A percentile compares a stretch with the other conserved stretches of the same genome.
Conservation (phyloP, 108 stramenopile genomes). For the Cyclotella sp. region DNA sequence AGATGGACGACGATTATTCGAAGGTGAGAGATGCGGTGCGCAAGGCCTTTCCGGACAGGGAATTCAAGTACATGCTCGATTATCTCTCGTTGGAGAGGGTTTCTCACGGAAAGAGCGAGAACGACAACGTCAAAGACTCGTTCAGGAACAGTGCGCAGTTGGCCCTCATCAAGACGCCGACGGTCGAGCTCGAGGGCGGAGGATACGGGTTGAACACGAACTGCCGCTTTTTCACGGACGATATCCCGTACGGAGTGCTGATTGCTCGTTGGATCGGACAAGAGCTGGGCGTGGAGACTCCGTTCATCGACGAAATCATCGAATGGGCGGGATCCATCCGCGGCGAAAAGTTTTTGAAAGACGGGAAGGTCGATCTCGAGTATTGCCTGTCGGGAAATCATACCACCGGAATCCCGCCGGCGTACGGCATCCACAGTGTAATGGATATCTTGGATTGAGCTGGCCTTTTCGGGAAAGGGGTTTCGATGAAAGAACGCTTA, state of each 20-base stretch:
- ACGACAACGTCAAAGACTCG: constrained; percentile 51
- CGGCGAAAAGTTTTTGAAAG: constrained; percentile 49
- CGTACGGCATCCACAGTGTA: constrained; percentile 46
- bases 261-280: constrained; percentile 56
- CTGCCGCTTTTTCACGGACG: constrained; percentile 59
- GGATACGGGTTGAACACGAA: constrained; percentile 34
- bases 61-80: constrained; percentile 61
- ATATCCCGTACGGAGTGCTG: constrained; percentile 60
- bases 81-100: constrained; percentile 56
- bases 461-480: background rate
- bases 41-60: constrained; percentile 42
- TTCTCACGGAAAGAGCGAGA: constrained; percentile 34
- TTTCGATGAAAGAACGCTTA: too few species aligned
- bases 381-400: constrained; percentile 27
- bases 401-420: constrained; percentile 51
- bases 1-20: constrained; percentile 53
- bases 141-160: constrained; percentile 53
- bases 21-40: constrained; percentile 48
- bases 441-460: constrained; percentile 44
- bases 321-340: constrained; percentile 51
- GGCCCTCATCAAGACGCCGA: constrained; percentile 57
- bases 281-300: constrained; percentile 49
- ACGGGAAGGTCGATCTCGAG: constrained; percentile 46
- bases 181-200: constrained; percentile 37
- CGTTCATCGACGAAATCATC: constrained; percentile 61